Base-by-base conservation (phyloP, 2,329 filamentous ascomycete species). In the Thelonectria blattea region DNA sequence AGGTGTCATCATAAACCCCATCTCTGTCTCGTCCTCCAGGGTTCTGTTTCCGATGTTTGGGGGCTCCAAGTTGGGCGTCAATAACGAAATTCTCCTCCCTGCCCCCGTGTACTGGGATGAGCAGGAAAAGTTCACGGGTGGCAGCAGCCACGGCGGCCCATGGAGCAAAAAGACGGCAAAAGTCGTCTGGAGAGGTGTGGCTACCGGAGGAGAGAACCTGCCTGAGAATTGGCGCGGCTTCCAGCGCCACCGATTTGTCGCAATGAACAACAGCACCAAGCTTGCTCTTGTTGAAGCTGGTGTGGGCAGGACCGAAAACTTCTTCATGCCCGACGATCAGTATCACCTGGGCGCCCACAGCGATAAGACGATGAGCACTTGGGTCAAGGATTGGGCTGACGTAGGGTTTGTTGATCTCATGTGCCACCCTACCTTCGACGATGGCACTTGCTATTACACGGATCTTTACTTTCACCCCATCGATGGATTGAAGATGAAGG, bases 201-300 rank as follows among this genome's bases (percentile, higher is more conserved):
- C 87, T 1, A 89, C 88, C 1, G 88, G 88, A 2, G 88, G 88
- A 1, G 75, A 76, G 41, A 87, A 90, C 65, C 76, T 80, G 65
- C 68, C 80, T 72, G 67, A 81, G 27, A 92, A 88, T 67, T 93
- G 90, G 90, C 84, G 80, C 11, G 84, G 86, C 0, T 92, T 92
- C 69, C 90, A 93, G 64, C 85, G 90, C 3, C 90, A 92, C 70
- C 88, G 91, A 2, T 91, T 93, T 70, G 83, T 92, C 2, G 81
- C 86, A 47, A 90, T 92, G 87, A 83, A 88, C 69, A 92, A 93
- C 67, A 83, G 80, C 11, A 90, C 88, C 8, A 82, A 80, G 58
- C 78, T 90, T 4, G 68, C 70, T 6, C 70, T 74, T 7, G 83
- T 83, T 3, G 83, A 88, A 65, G 68, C 74, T 3, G 76, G 75